phyloP scores from a whole-genome alignment of 1,284 basidiomycete species.

The Pyrrhoderma noxium region DNA sequence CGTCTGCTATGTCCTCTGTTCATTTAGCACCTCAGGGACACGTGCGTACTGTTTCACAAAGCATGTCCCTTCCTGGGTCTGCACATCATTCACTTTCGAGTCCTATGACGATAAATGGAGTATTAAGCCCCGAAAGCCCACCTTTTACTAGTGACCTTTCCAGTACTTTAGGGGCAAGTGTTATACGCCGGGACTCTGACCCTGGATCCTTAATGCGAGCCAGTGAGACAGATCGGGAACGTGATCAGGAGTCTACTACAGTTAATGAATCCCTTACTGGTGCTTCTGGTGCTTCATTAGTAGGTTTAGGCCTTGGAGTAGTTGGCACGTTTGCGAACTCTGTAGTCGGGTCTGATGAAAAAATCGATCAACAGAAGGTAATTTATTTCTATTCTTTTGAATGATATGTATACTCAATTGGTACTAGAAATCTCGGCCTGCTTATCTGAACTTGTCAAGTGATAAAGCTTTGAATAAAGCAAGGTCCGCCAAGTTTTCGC shows the following conservation, averaged over 20 bases:
- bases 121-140: constrained; percentile 36
- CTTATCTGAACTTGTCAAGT: constrained; percentile 48
- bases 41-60: constrained; percentile 36
- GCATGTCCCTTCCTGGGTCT: constrained; percentile 19
- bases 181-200: constrained; percentile 27
- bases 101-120: constrained; percentile 8
- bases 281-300: neutral
- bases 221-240: constrained; percentile 12
- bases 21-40: constrained; percentile 38
- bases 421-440: constrained; percentile 32
- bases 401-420: neutral
- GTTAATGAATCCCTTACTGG: constrained; percentile 18
- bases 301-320: constrained; percentile 21
- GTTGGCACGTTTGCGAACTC: constrained; percentile 2
- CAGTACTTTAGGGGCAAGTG: constrained; percentile 19
- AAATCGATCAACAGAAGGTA: constrained; percentile 14
- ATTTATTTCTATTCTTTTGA: neutral
- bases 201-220: constrained; percentile 22
- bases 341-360: constrained; percentile 9
- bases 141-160: constrained; percentile 29
- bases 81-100: constrained; percentile 16
- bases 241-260: constrained; percentile 14
- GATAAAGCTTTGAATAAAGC: constrained; percentile 42
- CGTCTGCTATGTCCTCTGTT: constrained; percentile 32
- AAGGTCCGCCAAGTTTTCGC: constrained; percentile 25